A percentile compares a stretch with the other conserved stretches of the same genome.
Evolutionary conservation across 2,329 filamentous ascomycete genomes (phyloP).

Genomic region (Rutstroemia sp.): DNA sequence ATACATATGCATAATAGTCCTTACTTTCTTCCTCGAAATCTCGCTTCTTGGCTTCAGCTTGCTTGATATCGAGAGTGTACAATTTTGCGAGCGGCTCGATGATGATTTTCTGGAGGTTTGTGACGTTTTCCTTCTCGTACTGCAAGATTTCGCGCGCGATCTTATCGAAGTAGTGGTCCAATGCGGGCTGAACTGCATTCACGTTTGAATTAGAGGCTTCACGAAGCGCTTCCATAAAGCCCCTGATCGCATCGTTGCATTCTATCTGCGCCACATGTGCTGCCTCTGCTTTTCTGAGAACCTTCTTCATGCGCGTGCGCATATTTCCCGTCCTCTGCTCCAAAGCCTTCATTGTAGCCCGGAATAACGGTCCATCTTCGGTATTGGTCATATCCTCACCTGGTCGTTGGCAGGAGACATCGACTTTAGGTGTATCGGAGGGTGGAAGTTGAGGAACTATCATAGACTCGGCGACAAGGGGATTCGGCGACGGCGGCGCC

Average conservation of each 20-base stretch:
- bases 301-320: constrained; percentile 90
- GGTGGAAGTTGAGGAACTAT: constrained; percentile 9
- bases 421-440: constrained; percentile 60
- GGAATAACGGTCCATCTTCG: constrained; percentile 91
- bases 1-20: constrained; percentile 94
- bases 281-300: constrained; percentile 88
- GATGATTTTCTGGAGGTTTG: constrained; percentile 83
- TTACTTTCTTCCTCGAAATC: constrained; percentile 99
- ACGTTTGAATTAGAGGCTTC: constrained; percentile 88
- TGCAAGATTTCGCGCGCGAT: constrained; percentile 83
- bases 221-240: constrained; percentile 77
- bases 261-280: constrained; percentile 71
- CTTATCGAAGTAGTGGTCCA: constrained; percentile 97
- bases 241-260: constrained; percentile 77
- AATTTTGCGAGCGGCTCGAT: constrained; percentile 90
- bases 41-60: constrained; percentile 91
- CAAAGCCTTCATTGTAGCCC: constrained; percentile 91
- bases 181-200: constrained; percentile 90
- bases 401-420: constrained; percentile 78
- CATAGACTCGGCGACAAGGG: constrained; percentile 32
- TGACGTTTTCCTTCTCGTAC: constrained; percentile 79
- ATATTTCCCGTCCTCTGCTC: constrained; percentile 96
- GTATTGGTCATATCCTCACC: constrained; percentile 77
- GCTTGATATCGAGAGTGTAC: constrained; percentile 95
- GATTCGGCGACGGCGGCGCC: constrained; percentile 48